Evolutionary conservation across 2,329 filamentous ascomycete genomes (phyloP).

Genomic region (Grosmannia clavigera): DNA sequence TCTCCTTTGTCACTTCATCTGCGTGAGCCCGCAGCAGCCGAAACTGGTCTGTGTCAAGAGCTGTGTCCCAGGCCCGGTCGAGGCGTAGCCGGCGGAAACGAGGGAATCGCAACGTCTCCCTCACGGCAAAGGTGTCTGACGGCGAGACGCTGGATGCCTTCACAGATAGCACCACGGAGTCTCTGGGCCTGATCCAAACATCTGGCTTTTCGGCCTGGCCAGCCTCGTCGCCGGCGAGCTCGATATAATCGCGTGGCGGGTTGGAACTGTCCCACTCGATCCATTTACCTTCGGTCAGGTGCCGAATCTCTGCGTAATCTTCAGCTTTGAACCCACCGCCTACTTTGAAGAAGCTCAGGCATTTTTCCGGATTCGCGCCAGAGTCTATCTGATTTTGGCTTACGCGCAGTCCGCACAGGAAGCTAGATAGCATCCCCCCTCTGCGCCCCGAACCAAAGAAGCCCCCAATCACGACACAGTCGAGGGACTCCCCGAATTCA

Average conservation of each 20-base stretch:
- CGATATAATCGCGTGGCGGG: constrained; percentile 67
- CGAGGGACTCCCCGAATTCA: constrained; percentile 86
- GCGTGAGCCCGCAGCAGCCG: constrained; percentile 54
- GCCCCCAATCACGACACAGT: constrained; percentile 79
- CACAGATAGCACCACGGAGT: constrained; percentile 77
- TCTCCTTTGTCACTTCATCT: constrained; percentile 59
- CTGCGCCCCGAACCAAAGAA: constrained; percentile 84
- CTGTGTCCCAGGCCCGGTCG: constrained; percentile 77
- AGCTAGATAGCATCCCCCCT: constrained; percentile 73
- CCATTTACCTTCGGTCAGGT: constrained; percentile 88
- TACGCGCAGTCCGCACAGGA: constrained; percentile 75
- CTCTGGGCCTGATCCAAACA: constrained; percentile 80
- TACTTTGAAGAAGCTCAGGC: constrained; percentile 93
- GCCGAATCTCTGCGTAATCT: constrained; percentile 73
- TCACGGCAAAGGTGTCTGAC: constrained; percentile 67
- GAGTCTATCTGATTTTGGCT: constrained; percentile 53
- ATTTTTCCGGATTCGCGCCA: constrained; percentile 57
- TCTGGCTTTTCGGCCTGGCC: constrained; percentile 69
- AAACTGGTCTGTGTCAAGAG: constrained; percentile 69
- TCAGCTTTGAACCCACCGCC: constrained; percentile 81
- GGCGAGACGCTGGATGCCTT: constrained; percentile 71
- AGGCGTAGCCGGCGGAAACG: constrained; percentile 69
- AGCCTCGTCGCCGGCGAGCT: constrained; percentile 64
- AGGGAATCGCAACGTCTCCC: constrained; percentile 76
- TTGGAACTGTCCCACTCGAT: constrained; percentile 65